phyloP scores from a whole-genome alignment of 108 stramenopile genomes.

The Nannochloropsis salina region DNA sequence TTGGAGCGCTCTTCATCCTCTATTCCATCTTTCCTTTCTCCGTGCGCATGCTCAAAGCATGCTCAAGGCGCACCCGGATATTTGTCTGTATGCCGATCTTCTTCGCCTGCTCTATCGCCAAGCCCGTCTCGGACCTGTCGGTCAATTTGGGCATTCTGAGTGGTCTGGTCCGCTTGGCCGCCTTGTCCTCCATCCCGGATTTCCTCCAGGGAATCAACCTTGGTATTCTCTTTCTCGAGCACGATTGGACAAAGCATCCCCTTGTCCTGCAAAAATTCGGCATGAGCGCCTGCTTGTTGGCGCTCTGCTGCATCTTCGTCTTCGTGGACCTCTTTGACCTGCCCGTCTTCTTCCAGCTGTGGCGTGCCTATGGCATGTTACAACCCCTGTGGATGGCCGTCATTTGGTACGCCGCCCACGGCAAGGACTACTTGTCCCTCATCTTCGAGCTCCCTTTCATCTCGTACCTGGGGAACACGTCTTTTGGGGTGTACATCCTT shows the following conservation, averaged over 20 bases:
- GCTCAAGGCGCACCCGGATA: neutral
- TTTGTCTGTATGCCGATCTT: neutral
- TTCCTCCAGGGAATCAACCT: neutral
- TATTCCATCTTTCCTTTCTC: neutral
- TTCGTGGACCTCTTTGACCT: neutral
- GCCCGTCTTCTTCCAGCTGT: neutral
- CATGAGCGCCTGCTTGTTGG: neutral
- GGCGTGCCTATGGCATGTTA: slow-evolving; percentile 2
- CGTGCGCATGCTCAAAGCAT: neutral
- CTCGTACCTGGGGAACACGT: neutral
- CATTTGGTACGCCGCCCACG: slow-evolving; percentile 11
- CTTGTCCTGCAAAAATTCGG: neutral
- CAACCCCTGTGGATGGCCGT: neutral
- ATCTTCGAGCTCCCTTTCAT: neutral
- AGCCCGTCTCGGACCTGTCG: neutral
- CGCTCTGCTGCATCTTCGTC: neutral
- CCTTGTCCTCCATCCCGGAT: neutral
- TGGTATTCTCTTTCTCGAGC: neutral
- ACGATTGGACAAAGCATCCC: neutral
- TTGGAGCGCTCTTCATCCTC: neutral
- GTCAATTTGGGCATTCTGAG: neutral
- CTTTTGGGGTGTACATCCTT: neutral
- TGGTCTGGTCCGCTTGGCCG: neutral
- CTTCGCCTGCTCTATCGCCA: neutral
- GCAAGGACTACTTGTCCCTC: neutral